These are phyloP conservation scores for Cladophialophora psammophila DNA, from an alignment of 2,329 filamentous ascomycete species.

Conservation along the genomic window DNA sequence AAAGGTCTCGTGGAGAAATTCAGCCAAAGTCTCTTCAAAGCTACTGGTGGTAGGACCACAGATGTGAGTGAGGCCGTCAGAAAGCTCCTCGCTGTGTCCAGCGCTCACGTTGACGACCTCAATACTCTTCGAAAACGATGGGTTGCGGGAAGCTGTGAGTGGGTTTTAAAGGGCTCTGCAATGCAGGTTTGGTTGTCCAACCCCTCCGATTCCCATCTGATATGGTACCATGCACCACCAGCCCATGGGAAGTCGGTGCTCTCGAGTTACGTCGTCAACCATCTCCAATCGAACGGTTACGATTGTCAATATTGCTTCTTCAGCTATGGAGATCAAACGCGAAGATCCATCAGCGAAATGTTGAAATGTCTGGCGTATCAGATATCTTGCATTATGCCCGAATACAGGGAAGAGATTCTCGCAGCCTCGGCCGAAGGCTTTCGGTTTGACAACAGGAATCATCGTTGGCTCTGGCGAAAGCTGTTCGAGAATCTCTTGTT, in stretches of 20 bases:
- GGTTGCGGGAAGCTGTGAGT: conserved; percentile 32
- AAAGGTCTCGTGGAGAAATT: conserved; percentile 26
- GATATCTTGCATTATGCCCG: conserved; percentile 37
- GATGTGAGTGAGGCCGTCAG: conserved; percentile 1
- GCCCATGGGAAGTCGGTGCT: conserved; percentile 47
- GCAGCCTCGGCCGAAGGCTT: conserved; percentile 39
- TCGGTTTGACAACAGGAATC: conserved; percentile 42
- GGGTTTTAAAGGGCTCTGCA: conserved; percentile 23
- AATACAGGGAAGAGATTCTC: conserved; percentile 37
- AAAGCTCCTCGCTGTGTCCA: conserved; percentile 13
- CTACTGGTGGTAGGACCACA: not conserved
- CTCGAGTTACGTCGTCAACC: conserved; percentile 39
- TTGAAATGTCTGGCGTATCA: conserved; percentile 44
- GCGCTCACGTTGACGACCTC: conserved; percentile 26
- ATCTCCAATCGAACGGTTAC: conserved; percentile 28
- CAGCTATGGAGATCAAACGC: conserved; percentile 41
- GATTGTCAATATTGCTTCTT: conserved; percentile 45
- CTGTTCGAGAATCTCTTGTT: conserved; percentile 46
- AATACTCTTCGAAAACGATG: conserved; percentile 20
- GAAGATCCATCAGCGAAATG: conserved; percentile 37
- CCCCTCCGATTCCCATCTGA: conserved; percentile 27
- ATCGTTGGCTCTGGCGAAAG: conserved; percentile 44
- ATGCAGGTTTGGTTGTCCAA: conserved; percentile 21
- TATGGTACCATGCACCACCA: conserved; percentile 44
- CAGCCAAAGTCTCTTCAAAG: not conserved